Evolutionary conservation across 495 filamentous ascomycete species (phyloP).

Genomic region (Penicillium ucsense): DNA sequence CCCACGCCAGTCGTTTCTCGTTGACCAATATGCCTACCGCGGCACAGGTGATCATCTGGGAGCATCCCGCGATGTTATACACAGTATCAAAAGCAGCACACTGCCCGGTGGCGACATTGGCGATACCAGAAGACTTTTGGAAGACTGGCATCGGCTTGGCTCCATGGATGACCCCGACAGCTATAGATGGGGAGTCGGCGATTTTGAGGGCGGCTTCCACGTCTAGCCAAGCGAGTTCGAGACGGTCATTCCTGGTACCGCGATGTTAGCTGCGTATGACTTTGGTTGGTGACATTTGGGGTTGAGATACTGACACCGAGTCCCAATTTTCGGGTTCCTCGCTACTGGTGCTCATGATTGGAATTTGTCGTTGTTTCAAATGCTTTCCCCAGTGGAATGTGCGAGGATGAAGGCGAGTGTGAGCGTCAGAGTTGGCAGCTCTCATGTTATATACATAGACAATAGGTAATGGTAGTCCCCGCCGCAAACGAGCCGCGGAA

Average conservation of each 20-base stretch:
- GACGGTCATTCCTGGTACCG: neutral
- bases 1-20: constrained; percentile 15
- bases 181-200: constrained; percentile 8
- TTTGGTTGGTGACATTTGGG: too few species aligned
- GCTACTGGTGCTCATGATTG: too few species aligned
- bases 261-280: too few species aligned
- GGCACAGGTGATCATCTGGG: constrained; percentile 26
- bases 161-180: constrained; percentile 16
- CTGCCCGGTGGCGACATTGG: constrained; percentile 3
- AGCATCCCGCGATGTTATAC: constrained; percentile 28
- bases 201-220: neutral
- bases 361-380: too few species aligned
- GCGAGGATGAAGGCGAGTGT: too few species aligned
- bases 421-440: too few species aligned
- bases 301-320: neutral
- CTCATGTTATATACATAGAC: too few species aligned
- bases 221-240: neutral
- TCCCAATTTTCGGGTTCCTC: too few species aligned
- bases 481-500: too few species aligned
- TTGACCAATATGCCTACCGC: constrained; percentile 25
- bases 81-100: constrained; percentile 18
- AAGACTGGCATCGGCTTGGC: constrained; percentile 4
- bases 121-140: constrained; percentile 15
- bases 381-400: too few species aligned
- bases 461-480: too few species aligned